Evolutionary conservation across 306 rosid species (phyloP), one percentile per base, ranked within the genome.

Genomic region (Canavalia gladiata): DNA sequence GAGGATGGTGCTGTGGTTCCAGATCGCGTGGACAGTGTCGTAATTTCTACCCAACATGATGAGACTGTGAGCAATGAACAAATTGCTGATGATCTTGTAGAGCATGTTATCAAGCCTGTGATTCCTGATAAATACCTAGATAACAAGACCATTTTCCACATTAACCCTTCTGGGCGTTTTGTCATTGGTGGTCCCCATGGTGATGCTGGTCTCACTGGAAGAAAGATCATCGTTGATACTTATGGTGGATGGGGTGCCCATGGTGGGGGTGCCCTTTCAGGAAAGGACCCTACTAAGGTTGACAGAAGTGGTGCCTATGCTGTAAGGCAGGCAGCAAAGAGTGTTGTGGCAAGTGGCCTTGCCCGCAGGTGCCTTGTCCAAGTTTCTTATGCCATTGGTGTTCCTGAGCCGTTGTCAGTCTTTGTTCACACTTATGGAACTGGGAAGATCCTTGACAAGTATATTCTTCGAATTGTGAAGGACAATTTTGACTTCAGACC

Each of bases 171-270:
- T 0, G 99, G 99, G 81, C 97, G 99, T 45, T 96, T 96, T 72
- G 99, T 96, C 70, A 96, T 96, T 50, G 99, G 99, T 60, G 99
- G 98, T 6, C 99, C 99, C 25, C 99, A 96, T 8, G 99, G 99
- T 78, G 99, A 96, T 80, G 99, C 99, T 2, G 99, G 99, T 84
- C 99, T 96, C 42, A 96, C 99, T 0, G 99, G 99, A 25, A 95
- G 99, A 68, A 96, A 96, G 91, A 96, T 94, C 65, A 96, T 96
- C 84, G 94, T 96, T 13, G 99, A 96, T 73, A 96, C 99, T 30
- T 96, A 96, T 1, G 99, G 99, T 0, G 99, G 99, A 4, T 96
- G 99, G 99, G 99, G 99, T 84, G 99, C 99, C 41, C 99, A 96
- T 34, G 99, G 99, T 56, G 99, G 99, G 49, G 99, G 99, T 85